Base-by-base conservation (phyloP, 345 rosid species). In the Salix suchowensis region DNA sequence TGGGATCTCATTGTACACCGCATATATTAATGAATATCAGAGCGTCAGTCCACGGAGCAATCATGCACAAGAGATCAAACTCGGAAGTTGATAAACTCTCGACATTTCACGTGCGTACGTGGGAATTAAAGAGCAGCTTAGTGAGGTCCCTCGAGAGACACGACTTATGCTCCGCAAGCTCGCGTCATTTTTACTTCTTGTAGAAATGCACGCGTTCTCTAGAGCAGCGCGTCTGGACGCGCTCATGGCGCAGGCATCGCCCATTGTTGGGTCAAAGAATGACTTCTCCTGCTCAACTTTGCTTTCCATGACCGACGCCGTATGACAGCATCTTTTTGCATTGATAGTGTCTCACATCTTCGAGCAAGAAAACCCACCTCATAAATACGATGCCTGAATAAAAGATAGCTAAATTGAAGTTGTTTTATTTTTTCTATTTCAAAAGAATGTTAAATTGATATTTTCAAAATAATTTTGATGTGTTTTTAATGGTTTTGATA, bases 31-130 rank as follows among this genome's bases (percentile, higher is more conserved):
- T 32, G 40, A 32, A 28, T 1, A 36, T 10, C 46, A 42, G 46
- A 0, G 36, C 67, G 21, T 19, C 46, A 5, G 65, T 19, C 46
- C 55, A 62, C 6, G 0, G 26, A 32, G 58, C 66, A 72, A 78
- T 78, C 67, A 67, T 71, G 18, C 79, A 61, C 79, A 14, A 68
- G 6, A 30, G 26, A 70, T 30, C 62, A 76, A 70, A 76, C 52
- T 54, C 61, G 21, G 15, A 23, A 10, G 34, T 65, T 64, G 60
- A 26, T 54, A 52, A 75, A 18, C 42, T 28, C 69, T 19, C 23
- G 39, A 0, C 18, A 1, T 46, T 28, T 34, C 73, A 14, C 34
- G 16, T 46, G 30, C 50, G 23, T 65, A 30, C 68, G 68, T 30
- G 18, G 46, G 46, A 42, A 42, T 11, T 10, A 42, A 42, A 42